These are phyloP conservation scores for Curvularia lunata DNA, from an alignment of 2,329 filamentous ascomycete genomes.

Conservation along the genomic window DNA sequence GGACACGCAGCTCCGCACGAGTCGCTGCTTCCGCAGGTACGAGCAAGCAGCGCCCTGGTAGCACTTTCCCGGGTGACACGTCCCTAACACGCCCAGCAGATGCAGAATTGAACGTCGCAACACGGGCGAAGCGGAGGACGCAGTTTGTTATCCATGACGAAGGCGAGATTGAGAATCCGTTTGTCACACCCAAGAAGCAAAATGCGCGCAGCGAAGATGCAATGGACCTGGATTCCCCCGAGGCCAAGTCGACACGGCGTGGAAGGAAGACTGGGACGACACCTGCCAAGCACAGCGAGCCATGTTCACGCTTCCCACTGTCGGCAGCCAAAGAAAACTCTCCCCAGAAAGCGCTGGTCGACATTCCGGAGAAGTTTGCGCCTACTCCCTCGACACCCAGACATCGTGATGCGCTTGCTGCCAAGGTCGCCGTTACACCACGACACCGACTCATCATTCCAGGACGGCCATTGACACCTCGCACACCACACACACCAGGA, in stretches of 20 bases:
- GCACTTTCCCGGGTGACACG: constrained; percentile 24
- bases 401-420: constrained; percentile 77
- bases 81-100: constrained; percentile 37
- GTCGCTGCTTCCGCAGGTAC: constrained; percentile 38
- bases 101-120: constrained; percentile 31
- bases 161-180: constrained; percentile 72
- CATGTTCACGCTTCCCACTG: constrained; percentile 50
- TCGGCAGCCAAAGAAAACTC: constrained; percentile 57
- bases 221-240: constrained; percentile 55
- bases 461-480: constrained; percentile 75
- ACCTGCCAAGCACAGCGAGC: constrained; percentile 57
- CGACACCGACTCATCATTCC: constrained; percentile 81
- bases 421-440: constrained; percentile 75
- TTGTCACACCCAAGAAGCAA: constrained; percentile 50
- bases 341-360: constrained; percentile 55
- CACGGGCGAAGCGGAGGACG: constrained; percentile 53
- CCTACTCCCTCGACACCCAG: constrained; percentile 72
- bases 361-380: constrained; percentile 56
- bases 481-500: constrained; percentile 76
- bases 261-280: constrained; percentile 43
- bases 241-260: constrained; percentile 47
- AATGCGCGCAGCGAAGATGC: constrained; percentile 48
- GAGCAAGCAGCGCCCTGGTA: constrained; percentile 17
- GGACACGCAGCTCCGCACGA: constrained; percentile 43
- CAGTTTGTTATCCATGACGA: constrained; percentile 59